A percentile compares a stretch with the other conserved stretches of the same genome.
Conservation (phyloP, 2,329 filamentous ascomycete species). For the Epichloe scottii region DNA sequence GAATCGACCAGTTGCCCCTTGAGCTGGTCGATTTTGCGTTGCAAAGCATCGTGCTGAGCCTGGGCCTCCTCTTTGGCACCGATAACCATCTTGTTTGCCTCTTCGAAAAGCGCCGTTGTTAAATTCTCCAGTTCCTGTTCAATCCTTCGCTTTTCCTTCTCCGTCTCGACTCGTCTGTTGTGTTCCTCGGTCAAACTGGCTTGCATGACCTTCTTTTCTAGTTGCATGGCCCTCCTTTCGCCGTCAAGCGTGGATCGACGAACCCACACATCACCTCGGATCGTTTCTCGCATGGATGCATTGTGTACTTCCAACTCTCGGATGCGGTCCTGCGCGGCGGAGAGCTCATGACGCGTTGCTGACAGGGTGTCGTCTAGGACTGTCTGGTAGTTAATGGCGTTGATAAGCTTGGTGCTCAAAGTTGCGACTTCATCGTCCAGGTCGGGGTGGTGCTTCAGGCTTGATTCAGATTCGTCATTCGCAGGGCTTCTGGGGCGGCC, state of each 20-base stretch:
- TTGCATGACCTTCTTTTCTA: conserved; percentile 46
- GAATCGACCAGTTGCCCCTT: conserved; percentile 77
- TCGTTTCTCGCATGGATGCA: conserved; percentile 57
- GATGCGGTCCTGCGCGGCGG: conserved; percentile 55
- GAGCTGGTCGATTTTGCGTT: conserved; percentile 79
- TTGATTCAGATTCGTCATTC: conserved; percentile 19
- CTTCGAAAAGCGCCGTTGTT: conserved; percentile 89
- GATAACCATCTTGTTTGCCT: conserved; percentile 97
- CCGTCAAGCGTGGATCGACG: conserved; percentile 60
- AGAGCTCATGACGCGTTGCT: conserved; percentile 71
- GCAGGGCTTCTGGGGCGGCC: conserved; percentile 37
- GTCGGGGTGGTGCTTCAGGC: conserved; percentile 37
- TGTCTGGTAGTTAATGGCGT: conserved; percentile 94
- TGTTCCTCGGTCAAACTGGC: conserved; percentile 52
- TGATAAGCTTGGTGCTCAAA: conserved; percentile 89
- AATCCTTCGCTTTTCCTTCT: conserved; percentile 75
- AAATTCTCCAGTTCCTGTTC: conserved; percentile 85
- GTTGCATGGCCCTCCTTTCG: conserved; percentile 50
- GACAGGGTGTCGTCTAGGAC: conserved; percentile 79
- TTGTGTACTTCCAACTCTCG: conserved; percentile 52
- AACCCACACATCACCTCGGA: conserved; percentile 65
- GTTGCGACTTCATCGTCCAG: conserved; percentile 67
- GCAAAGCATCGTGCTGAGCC: conserved; percentile 66
- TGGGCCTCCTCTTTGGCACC: conserved; percentile 76
- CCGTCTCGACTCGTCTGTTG: conserved; percentile 48